Base-by-base conservation (phyloP, 1,284 basidiomycete genomes). In the Fomitopsis palustris region DNA sequence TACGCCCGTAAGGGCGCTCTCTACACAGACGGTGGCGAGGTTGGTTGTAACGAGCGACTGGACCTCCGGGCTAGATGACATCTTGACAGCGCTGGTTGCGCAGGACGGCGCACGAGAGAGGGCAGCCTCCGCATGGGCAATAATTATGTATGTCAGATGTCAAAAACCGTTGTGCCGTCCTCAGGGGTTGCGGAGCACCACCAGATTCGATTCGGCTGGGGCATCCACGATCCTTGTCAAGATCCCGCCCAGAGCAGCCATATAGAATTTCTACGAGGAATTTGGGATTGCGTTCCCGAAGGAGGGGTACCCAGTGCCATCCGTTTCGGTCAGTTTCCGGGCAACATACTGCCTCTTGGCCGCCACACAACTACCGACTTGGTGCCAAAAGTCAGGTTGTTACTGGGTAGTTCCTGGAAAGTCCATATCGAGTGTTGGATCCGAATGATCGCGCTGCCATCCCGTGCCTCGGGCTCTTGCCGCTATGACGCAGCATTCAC, bases 1-100 rank as follows among this genome's bases (percentile, higher is more conserved):
- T 21, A 57, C 17, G 35, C 47, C 56, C 29, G 38, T 51, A 35
- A 57, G 47, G 49, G 49, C 29, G 37, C 47, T 57, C 55, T 56
- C 55, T 21, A 56, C 12, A 27, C 47, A 57, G 1, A 57, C 49
- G n/a, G 56, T 52, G 19, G 56, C 56, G 17, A 57, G 49, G 38
- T 52, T 57, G 21, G 42, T 47, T 31, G 21, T 52, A 42, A 57
- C 47, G 45, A 53, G 42, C 29, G 56, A 57, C 33, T 17, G 49
- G 23, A 51, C 25, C 29, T 51, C 49, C n/a, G 31, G n/a, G 21
- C 38, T 49, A 19, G 33, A 23, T 5, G 23, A 56, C 55, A 56
- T 56, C 25, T 29, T 41, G 23, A 27, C 43, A 9, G 43, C 43
- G 41, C n/a, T 19, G 14, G 37, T 27, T 27, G 37, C 37, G 38